Evolutionary conservation across 176 grass and related monocot species (phyloP), one percentile per base, ranked within the genome.

Genomic region (Tillandsia leiboldiana): DNA sequence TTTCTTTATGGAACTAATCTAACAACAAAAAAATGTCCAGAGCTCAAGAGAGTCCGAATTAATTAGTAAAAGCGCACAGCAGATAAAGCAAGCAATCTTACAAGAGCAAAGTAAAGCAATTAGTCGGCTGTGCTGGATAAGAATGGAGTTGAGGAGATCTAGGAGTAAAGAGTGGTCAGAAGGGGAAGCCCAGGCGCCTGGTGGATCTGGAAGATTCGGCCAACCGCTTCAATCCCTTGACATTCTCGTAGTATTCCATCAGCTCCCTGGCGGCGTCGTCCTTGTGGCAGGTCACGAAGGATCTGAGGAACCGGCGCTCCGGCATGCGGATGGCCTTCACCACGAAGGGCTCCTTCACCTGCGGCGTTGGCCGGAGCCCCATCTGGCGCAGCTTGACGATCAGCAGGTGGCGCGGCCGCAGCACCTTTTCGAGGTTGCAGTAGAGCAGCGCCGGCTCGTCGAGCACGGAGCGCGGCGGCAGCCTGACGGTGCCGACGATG

Each of bases 351-450:
- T 49, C 71, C 56, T 73, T 73, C 9, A 63, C 63, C 9, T 17
- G 54, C 14, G 56, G 12, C 7, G 33, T 42, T 5, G 33, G 33
- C 9, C 42, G n/a, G 17, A 63, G 17, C 2, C 56, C 71, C 71
- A 73, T 63, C 53, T 73, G 54, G 33, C 56, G 28, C 29, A 73
- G 8, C 56, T 24, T 62, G 10, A 73, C 4, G 12, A 26, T 22
- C 15, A 73, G 10, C 15, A 73, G 10, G 54, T 63, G 18, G 26
- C 52, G 70, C 26, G 51, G 51, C 52, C 56, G 11, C 11, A 73
- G 54, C 71, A 73, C 71, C 71, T 24, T 62, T 8, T 73, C 71
- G 14, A 73, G 71, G 54, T 73, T 73, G 71, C 57, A 73, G 28
- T 50, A 64, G 17, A 73, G 28, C 12, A 73, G 71, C 17, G 26